phyloP scores from a whole-genome alignment of 2,329 filamentous ascomycete genomes.

The Tolypocladium pustulatum region DNA sequence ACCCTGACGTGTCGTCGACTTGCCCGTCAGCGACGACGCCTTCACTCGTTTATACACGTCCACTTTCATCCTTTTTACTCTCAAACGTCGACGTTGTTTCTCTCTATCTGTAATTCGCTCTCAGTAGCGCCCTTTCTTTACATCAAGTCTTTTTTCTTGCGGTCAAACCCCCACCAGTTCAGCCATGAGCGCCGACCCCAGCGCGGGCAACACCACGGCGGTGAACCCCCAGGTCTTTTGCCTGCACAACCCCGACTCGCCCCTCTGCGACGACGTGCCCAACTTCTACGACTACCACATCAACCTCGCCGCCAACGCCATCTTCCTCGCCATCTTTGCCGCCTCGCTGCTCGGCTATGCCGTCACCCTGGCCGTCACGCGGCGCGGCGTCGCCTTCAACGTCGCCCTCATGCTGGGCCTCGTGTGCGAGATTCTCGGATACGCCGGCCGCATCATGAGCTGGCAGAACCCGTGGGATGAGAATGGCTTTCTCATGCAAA shows the following conservation, averaged over 20 bases:
- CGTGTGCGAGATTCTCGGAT: constrained; percentile 46
- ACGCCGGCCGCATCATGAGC: constrained; percentile 45
- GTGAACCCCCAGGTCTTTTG: constrained; percentile 11
- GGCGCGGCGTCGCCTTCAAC: constrained; percentile 38
- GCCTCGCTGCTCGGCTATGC: constrained; percentile 31
- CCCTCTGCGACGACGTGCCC: constrained; percentile 19
- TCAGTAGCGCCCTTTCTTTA: background rate
- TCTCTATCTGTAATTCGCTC: background rate
- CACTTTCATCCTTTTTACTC: background rate
- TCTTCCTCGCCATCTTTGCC: constrained; percentile 39
- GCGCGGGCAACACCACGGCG: background rate
- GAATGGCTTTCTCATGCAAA: constrained; percentile 42
- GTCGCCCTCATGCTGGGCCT: constrained; percentile 44
- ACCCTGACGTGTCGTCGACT: background rate
- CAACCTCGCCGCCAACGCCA: constrained; percentile 36
- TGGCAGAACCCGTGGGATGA: constrained; percentile 41
- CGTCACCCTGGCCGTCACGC: constrained; percentile 28
- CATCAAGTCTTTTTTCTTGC: background rate
- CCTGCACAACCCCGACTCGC: constrained; percentile 13
- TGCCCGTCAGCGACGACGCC: background rate
- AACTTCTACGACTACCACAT: constrained; percentile 41
- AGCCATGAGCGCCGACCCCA: background rate
- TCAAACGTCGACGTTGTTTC: background rate
- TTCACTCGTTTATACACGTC: background rate
- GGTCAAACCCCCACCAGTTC: background rate